phyloP scores from a whole-genome alignment of 805 yeast species.

The Ogataea nitratoaversa region DNA sequence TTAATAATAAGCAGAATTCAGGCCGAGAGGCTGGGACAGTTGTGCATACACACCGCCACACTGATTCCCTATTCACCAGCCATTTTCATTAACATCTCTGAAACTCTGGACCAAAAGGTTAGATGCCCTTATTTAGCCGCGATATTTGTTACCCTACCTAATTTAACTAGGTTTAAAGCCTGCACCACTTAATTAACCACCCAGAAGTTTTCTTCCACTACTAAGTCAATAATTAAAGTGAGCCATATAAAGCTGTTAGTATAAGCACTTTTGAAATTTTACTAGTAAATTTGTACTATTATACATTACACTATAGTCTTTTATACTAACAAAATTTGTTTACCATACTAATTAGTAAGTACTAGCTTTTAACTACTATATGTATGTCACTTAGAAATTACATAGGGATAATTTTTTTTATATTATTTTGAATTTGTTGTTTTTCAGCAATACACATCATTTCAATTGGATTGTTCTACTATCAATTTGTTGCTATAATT shows the following conservation, averaged over 20 bases:
- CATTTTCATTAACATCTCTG: too few relatives aligned
- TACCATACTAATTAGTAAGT: slow-evolving; percentile 2
- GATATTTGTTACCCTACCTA: not conserved
- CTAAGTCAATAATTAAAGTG: not conserved
- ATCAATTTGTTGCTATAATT: not conserved
- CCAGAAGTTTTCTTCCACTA: slow-evolving; percentile 1
- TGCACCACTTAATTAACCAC: slow-evolving; percentile 1
- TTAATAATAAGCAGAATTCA: too few relatives aligned
- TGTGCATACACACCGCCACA: too few relatives aligned
- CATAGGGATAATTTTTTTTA: not conserved
- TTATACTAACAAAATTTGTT: slow-evolving; percentile 1
- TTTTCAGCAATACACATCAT: not conserved
- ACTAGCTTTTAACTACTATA: not conserved
- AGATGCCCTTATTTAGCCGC: too few relatives aligned
- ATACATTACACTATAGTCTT: slow-evolving; percentile 1
- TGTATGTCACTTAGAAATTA: not conserved
- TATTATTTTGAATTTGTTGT: not conserved
- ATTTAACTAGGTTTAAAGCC: not conserved
- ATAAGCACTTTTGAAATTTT: not conserved
- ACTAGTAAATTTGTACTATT: slow-evolving; percentile 1
- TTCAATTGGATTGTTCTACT: not conserved
- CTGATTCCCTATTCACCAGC: too few relatives aligned
- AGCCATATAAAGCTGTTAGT: slow-evolving; percentile 3
- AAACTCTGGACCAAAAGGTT: too few relatives aligned
- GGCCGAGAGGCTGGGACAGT: too few relatives aligned